These are phyloP conservation scores for Aspergillus spinulosporus DNA, from an alignment of 2,329 filamentous ascomycete species.

Conservation along the genomic window DNA sequence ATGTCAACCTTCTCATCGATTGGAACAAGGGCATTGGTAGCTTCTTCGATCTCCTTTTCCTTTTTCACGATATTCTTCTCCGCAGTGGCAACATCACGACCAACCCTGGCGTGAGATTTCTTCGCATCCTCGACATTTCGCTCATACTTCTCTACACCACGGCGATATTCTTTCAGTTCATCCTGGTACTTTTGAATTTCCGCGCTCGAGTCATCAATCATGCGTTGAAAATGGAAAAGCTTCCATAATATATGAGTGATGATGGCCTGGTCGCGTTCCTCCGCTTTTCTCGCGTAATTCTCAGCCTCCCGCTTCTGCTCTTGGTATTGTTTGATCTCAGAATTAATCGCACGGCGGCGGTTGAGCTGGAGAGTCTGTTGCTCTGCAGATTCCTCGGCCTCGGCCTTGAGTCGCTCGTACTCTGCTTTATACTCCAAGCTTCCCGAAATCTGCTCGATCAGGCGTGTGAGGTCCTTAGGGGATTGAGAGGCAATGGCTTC, in stretches of 20 bases:
- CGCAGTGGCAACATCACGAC: conserved; percentile 74
- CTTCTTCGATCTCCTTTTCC: conserved; percentile 83
- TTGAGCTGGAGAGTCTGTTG: conserved; percentile 87
- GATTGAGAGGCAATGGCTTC: conserved; percentile 96
- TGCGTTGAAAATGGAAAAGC: conserved; percentile 87
- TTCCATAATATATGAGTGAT: conserved; percentile 96
- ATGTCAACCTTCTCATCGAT: conserved; percentile 90
- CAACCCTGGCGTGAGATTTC: conserved; percentile 75
- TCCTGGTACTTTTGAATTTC: conserved; percentile 93
- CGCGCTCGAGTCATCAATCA: conserved; percentile 86
- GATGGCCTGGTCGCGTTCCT: conserved; percentile 86
- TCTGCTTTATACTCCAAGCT: conserved; percentile 92
- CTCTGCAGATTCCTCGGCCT: conserved; percentile 82
- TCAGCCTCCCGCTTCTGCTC: conserved; percentile 96
- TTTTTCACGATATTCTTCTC: conserved; percentile 83
- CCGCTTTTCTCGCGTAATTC: conserved; percentile 84
- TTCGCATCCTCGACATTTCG: conserved; percentile 76
- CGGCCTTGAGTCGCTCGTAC: conserved; percentile 85
- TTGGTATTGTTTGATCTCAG: conserved; percentile 95
- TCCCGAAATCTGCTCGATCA: conserved; percentile 97
- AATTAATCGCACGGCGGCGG: conserved; percentile 89
- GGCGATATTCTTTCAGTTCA: conserved; percentile 87
- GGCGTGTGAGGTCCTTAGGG: conserved; percentile 83
- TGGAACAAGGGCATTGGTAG: conserved; percentile 80
- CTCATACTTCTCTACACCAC: conserved; percentile 83